Conservation (phyloP, 108 stramenopile species). For the Cylindrotheca fusiformis region DNA sequence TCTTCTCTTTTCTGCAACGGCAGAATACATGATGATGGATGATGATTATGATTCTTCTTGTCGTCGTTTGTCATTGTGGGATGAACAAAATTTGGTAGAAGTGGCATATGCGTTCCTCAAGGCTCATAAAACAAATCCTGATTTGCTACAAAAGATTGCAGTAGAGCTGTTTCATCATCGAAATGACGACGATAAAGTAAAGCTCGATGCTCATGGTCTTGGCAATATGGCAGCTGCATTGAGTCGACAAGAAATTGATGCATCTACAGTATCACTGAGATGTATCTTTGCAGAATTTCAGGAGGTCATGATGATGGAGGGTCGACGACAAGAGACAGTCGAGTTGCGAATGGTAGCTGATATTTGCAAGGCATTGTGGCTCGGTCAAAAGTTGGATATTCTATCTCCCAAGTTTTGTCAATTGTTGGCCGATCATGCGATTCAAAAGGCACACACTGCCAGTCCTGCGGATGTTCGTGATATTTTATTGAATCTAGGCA, state of each 20-base stretch:
- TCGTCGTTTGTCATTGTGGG: neutral
- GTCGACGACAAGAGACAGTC: neutral
- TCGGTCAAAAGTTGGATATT: neutral
- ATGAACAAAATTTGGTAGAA: neutral
- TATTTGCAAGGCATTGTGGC: neutral
- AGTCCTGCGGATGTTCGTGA: neutral
- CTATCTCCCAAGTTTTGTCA: neutral
- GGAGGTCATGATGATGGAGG: neutral
- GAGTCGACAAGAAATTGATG: neutral
- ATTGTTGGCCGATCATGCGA: neutral
- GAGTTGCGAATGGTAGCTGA: neutral
- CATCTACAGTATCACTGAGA: neutral
- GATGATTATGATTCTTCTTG: too few relatives aligned
- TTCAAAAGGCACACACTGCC: neutral
- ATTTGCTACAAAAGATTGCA: neutral
- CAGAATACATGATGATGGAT: neutral
- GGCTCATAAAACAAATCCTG: neutral
- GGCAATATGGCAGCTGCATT: neutral
- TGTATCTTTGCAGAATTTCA: neutral
- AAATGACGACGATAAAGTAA: neutral
- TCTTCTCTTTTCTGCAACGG: neutral
- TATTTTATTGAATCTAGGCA: neutral
- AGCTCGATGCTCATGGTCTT: neutral
- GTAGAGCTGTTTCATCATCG: neutral
- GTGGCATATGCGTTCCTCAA: neutral